Percentiles rank a stretch among this genome's conserved stretches.
Conservation (phyloP, 768 basidiomycete genomes). For the Boletellus sp. region DNA sequence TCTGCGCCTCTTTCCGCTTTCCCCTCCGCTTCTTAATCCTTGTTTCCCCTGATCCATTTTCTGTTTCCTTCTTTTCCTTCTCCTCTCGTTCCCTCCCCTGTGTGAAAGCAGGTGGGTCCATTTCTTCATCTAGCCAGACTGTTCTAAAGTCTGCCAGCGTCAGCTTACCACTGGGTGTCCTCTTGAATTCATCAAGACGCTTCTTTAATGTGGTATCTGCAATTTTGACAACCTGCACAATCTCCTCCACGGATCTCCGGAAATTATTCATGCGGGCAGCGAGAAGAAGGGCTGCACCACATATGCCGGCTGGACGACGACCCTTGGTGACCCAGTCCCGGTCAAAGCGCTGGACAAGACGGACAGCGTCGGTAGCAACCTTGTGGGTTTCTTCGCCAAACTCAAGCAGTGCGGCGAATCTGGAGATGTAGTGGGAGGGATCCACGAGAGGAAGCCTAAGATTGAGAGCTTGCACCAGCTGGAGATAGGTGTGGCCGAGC, state of each 20-base stretch:
- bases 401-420: slow-evolving; percentile 91
- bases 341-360: slow-evolving; percentile 90
- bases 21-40: slow-evolving; percentile 31
- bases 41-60: slow-evolving; percentile 29
- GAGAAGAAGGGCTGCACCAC: slow-evolving; percentile 90
- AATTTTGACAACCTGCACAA: slow-evolving; percentile 98
- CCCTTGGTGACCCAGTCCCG: slow-evolving; percentile 98
- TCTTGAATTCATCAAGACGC: slow-evolving; percentile 91
- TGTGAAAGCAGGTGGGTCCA: slow-evolving; percentile 87
- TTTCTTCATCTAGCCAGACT: slow-evolving; percentile 88
- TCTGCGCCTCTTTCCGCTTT: slow-evolving; percentile 41
- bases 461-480: slow-evolving; percentile 84
- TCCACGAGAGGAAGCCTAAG: slow-evolving; percentile 87
- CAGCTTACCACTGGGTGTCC: slow-evolving; percentile 78
- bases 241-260: slow-evolving; percentile 86
- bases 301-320: slow-evolving; percentile 93
- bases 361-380: slow-evolving; percentile 90
- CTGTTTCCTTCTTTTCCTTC: slow-evolving; percentile 43
- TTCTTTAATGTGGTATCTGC: slow-evolving; percentile 94
- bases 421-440: slow-evolving; percentile 93
- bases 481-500: slow-evolving; percentile 93
- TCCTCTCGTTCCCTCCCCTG: slow-evolving; percentile 72
- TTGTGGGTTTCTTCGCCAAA: slow-evolving; percentile 92
- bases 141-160: slow-evolving; percentile 87
- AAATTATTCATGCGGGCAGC: slow-evolving; percentile 99